A percentile compares a stretch with the other conserved stretches of the same genome.
Evolutionary conservation across 208 protist species (phyloP).

Genomic region (Crithidia expoeki): DNA sequence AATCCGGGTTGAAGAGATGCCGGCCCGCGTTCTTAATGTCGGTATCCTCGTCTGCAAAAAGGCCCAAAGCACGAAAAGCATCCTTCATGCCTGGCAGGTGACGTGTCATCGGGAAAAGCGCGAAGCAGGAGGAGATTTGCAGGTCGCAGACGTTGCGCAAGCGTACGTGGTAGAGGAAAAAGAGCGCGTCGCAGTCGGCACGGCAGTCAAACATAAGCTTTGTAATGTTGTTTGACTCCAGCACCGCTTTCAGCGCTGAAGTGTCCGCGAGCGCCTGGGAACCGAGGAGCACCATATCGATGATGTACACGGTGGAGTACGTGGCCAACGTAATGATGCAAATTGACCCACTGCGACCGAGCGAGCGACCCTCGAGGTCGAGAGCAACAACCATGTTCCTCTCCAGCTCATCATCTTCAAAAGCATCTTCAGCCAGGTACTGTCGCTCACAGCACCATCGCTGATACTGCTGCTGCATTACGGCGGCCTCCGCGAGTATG

Average conservation of each 20-base stretch:
- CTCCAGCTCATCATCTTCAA: conserved; percentile 15
- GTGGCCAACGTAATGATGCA: conserved; percentile 73
- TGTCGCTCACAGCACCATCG: conserved; percentile 2
- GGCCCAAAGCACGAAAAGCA: conserved; percentile 39
- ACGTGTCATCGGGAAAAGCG: conserved; percentile 25
- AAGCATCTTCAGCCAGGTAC: conserved; percentile 2
- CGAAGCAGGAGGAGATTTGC: conserved; percentile 48
- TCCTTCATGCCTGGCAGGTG: conserved; percentile 62
- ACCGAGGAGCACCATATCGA: conserved; percentile 60
- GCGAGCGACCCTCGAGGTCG: conserved; percentile 56
- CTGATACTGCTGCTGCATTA: conserved; percentile 8
- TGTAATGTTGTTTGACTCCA: conserved; percentile 41
- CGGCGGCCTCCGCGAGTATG: conserved; percentile 15
- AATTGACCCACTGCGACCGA: conserved; percentile 47
- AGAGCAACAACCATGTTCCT: conserved; percentile 40
- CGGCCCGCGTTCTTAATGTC: conserved; percentile 49
- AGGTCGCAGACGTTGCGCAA: conserved; percentile 60
- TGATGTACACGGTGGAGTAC: conserved; percentile 48
- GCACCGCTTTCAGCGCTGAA: conserved; percentile 33
- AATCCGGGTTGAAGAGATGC: conserved; percentile 47
- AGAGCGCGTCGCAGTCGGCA: conserved; percentile 61
- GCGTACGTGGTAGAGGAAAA: conserved; percentile 54
- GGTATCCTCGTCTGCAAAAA: conserved; percentile 42
- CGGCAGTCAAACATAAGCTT: conserved; percentile 82
- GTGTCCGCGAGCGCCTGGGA: conserved; percentile 23